Evolutionary conservation across 257 asterid genomes (phyloP).

Genomic region (Leonotis leonurus): DNA sequence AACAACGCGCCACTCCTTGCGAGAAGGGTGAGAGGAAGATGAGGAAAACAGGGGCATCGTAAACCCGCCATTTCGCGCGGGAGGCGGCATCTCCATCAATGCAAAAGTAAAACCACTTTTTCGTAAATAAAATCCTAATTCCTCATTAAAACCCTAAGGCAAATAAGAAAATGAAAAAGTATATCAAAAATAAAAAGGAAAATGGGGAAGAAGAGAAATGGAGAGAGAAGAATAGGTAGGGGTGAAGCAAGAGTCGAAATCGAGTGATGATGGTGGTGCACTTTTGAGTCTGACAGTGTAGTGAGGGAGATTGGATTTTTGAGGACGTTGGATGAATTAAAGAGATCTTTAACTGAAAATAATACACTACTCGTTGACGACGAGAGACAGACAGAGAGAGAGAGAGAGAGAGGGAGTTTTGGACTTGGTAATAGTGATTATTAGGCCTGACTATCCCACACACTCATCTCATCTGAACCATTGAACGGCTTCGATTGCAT

Average conservation of each 20-base stretch:
- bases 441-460: too few species aligned
- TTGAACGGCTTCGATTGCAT: too few species aligned
- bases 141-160: constrained; percentile 28
- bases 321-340: constrained; percentile 21
- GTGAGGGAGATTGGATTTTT: constrained; percentile 10
- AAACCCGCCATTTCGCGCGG: constrained; percentile 51
- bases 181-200: not conserved
- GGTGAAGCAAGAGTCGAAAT: constrained; percentile 32
- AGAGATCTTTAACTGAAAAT: constrained; percentile 27
- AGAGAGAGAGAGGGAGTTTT: too few species aligned
- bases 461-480: too few species aligned
- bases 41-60: constrained; percentile 41
- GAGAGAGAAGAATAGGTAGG: constrained; percentile 6
- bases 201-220: constrained; percentile 9
- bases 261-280: constrained; percentile 17
- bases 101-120: constrained; percentile 8
- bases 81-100: constrained; percentile 66
- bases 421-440: too few species aligned
- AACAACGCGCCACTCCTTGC: constrained; percentile 84
- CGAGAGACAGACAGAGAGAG: too few species aligned
- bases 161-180: not conserved
- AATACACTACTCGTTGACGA: constrained; percentile 24
- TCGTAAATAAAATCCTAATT: constrained; percentile 27
- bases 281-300: constrained; percentile 15
- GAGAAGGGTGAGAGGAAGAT: constrained; percentile 55